Conservation (phyloP, 2,329 filamentous ascomycete genomes). For the Pseudogymnoascus sp. region DNA sequence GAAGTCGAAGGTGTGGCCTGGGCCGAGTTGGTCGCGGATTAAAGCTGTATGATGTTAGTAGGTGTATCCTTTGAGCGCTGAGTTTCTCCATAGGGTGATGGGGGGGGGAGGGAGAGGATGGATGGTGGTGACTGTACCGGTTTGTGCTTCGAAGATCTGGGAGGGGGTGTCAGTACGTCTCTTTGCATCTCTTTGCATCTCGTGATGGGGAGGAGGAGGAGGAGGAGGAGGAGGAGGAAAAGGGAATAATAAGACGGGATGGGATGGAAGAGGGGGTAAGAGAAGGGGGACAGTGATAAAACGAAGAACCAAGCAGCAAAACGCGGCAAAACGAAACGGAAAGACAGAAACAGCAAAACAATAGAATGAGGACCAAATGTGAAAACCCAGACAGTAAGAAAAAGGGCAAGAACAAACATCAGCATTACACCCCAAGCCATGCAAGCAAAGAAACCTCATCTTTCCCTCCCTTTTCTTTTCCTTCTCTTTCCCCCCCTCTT, state of each 20-base stretch:
- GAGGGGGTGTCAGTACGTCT: not conserved
- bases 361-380: not conserved
- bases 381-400: slow-evolving; percentile 13
- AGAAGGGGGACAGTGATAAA: not conserved
- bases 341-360: not conserved
- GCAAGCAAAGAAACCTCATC: slow-evolving; percentile 50
- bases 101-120: not conserved
- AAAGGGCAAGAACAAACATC: slow-evolving; percentile 32
- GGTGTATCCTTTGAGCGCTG: too few species aligned
- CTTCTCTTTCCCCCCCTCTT: slow-evolving; percentile 8
- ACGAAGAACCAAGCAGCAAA: not conserved
- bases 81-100: too few species aligned
- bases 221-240: not conserved
- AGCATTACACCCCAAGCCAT: slow-evolving; percentile 49
- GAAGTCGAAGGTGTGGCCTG: not conserved
- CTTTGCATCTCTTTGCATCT: not conserved
- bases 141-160: slow-evolving; percentile 48
- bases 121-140: slow-evolving; percentile 30
- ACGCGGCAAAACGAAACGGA: too few species aligned
- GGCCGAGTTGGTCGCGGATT: slow-evolving; percentile 37
- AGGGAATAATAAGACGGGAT: not conserved
- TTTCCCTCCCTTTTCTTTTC: slow-evolving; percentile 9
- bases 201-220: not conserved
- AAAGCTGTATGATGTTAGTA: slow-evolving; percentile 30
- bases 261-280: not conserved